Base-by-base conservation (phyloP, 345 rosid species). In the Ceriops zippeliana region DNA sequence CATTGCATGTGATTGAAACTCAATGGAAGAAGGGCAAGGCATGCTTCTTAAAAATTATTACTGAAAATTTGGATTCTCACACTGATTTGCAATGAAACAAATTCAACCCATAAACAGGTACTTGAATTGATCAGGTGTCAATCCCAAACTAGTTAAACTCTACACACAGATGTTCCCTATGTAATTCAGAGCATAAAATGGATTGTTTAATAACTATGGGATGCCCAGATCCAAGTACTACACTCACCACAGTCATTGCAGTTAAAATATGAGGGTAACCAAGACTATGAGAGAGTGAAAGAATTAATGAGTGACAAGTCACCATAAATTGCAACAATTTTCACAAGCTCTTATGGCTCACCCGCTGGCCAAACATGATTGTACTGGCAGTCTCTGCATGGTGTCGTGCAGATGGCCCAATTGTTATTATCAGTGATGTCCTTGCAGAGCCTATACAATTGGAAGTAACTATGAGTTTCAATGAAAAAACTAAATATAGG, bases 341-440 rank as follows among this genome's bases (percentile, higher is more conserved):
- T 31, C 15, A 56, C 28, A 30, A 26, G 34, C 21, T 56, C 30
- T 62, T 52, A 51, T 37, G 52, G 76, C 97, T 87, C 71, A 90
- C 98, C 86, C 97, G 77, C 76, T 90, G 98, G 62, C 97, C 98
- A 72, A 93, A 93, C 96, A 85, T 84, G 53, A 93, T 84, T 54
- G 98, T 93, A 81, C 98, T 86, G 52, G 87, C 83, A 80, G 97
- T 93, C 86, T 93, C 98, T 64, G 88, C 92, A 70, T 78, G 91
- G 76, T 86, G 85, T 37, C 89, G 84, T 68, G 85, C 84, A 70
- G 96, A 93, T 70, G 97, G 90, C 58, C 96, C 98, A 69, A 89
- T 85, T 28, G 93, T 90, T 83, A 89, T 80, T 61, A 93, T 87
- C 35, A 93, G 92, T 5, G 98, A 93, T 49, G 97, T 93, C 87